A percentile compares a stretch with the other conserved stretches of the same genome.
phyloP scores from a whole-genome alignment of 2,329 filamentous ascomycete genomes.

The Trichophyton benhamiae region DNA sequence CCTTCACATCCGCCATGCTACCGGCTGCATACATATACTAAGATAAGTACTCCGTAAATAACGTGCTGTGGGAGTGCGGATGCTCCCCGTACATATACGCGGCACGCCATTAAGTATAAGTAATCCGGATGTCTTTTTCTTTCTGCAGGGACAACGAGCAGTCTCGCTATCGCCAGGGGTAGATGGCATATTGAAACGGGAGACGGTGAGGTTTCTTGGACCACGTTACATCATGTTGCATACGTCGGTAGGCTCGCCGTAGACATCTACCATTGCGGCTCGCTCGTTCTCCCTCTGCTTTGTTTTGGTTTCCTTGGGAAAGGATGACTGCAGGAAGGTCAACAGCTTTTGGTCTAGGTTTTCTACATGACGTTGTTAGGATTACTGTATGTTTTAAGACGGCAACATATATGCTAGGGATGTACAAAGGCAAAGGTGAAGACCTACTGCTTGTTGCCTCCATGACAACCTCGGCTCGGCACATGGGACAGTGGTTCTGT shows the following conservation, averaged over 20 bases:
- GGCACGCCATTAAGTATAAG: neutral
- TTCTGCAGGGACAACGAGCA: neutral
- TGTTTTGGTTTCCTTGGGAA: constrained; percentile 5
- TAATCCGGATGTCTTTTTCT: neutral
- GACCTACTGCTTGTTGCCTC: constrained; percentile 52
- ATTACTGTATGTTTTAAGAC: neutral
- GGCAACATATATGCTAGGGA: neutral
- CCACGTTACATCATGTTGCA: constrained; percentile 14
- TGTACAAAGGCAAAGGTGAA: neutral
- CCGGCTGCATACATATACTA: neutral
- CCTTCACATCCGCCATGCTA: neutral
- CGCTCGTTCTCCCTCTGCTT: constrained; percentile 50
- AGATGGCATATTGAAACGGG: too few relatives aligned
- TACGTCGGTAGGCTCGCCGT: constrained; percentile 47
- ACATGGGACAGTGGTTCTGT: constrained; percentile 62
- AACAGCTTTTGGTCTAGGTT: constrained; percentile 59
- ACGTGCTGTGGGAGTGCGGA: neutral
- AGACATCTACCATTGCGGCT: constrained; percentile 60
- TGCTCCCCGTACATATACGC: neutral
- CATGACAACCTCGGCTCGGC: constrained; percentile 59
- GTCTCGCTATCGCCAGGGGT: neutral
- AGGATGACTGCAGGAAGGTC: constrained; percentile 54
- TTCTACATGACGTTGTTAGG: constrained; percentile 30
- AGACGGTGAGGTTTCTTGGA: neutral
- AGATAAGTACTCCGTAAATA: too few relatives aligned